A percentile compares a stretch with the other conserved stretches of the same genome.
These are phyloP conservation scores for Mycosphaerella arachidis DNA, from an alignment of 2,329 filamentous ascomycete genomes.

Conservation along the genomic window DNA sequence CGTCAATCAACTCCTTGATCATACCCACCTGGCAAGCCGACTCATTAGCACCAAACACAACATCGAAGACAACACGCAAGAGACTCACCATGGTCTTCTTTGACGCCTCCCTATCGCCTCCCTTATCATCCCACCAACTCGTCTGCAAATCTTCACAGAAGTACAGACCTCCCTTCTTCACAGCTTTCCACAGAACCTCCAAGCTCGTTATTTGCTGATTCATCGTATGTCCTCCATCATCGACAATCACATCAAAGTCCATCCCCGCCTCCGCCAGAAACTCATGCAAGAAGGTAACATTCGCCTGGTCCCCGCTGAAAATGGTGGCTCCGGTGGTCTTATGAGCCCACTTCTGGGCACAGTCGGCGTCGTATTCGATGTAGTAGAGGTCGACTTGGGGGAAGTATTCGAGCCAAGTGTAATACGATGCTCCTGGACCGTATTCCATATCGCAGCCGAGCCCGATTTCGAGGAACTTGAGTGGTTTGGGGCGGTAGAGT, in stretches of 20 bases:
- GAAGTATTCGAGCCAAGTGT: constrained; percentile 42
- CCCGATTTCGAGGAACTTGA: constrained; percentile 43
- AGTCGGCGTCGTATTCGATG: constrained; percentile 39
- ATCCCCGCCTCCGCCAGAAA: constrained; percentile 34
- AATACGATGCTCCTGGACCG: constrained; percentile 38
- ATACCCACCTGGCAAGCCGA: constrained; percentile 11
- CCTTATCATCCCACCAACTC: constrained; percentile 20
- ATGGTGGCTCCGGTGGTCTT: constrained; percentile 37
- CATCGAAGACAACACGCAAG: not conserved
- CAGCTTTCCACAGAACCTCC: constrained; percentile 35
- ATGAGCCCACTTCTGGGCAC: constrained; percentile 35
- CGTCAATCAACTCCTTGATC: constrained; percentile 26
- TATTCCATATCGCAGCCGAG: constrained; percentile 40
- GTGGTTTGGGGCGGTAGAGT: constrained; percentile 28
- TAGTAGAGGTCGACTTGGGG: constrained; percentile 40
- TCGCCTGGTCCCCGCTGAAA: constrained; percentile 40
- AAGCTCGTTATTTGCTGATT: constrained; percentile 37
- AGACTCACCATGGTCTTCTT: constrained; percentile 20
- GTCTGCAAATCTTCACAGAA: constrained; percentile 30
- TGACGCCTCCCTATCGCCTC: constrained; percentile 22
- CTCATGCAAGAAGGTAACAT: constrained; percentile 34
- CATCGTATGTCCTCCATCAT: constrained; percentile 40
- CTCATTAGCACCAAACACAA: not conserved
- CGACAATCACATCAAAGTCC: constrained; percentile 41
- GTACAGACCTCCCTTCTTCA: constrained; percentile 34